A percentile compares a stretch with the other conserved stretches of the same genome.
phyloP scores from a whole-genome alignment of 2,329 filamentous ascomycete genomes.

The Kalmusia sp. region DNA sequence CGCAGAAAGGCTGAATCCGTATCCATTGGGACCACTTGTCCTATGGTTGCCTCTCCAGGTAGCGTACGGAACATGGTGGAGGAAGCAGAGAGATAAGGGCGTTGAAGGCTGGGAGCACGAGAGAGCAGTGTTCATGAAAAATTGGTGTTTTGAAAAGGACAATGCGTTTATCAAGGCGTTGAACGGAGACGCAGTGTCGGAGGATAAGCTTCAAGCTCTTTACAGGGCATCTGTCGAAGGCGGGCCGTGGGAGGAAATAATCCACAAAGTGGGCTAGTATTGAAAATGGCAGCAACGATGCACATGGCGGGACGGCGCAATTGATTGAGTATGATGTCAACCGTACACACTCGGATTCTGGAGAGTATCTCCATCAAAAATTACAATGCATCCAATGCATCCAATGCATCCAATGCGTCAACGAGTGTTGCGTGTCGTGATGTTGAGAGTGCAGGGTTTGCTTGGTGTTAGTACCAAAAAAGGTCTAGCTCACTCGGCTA shows the following conservation, averaged over 20 bases:
- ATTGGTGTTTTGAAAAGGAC: neutral
- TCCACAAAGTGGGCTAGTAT: neutral
- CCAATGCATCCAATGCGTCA: too few relatives aligned
- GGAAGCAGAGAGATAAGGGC: neutral
- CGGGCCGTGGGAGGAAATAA: neutral
- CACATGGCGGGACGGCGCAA: neutral
- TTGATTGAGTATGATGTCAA: too few relatives aligned
- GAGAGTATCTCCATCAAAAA: too few relatives aligned
- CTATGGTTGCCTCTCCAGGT: constrained; percentile 13
- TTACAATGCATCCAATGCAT: too few relatives aligned
- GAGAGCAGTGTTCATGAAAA: neutral
- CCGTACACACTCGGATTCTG: too few relatives aligned
- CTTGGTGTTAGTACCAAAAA: neutral
- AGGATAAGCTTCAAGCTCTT: neutral
- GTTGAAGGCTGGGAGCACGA: neutral
- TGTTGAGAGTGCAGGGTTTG: too few relatives aligned
- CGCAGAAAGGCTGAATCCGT: constrained; percentile 11
- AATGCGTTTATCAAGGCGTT: neutral
- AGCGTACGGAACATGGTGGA: constrained; percentile 16
- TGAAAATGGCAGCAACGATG: neutral
- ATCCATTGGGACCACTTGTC: constrained; percentile 7
- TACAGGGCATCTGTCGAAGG: neutral
- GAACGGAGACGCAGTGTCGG: neutral
- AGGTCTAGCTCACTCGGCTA: constrained; percentile 3
- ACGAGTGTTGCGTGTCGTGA: too few relatives aligned